These are phyloP conservation scores for Vaccinium myrtillus DNA, from an alignment of 148 eudicot species.

Conservation along the genomic window DNA sequence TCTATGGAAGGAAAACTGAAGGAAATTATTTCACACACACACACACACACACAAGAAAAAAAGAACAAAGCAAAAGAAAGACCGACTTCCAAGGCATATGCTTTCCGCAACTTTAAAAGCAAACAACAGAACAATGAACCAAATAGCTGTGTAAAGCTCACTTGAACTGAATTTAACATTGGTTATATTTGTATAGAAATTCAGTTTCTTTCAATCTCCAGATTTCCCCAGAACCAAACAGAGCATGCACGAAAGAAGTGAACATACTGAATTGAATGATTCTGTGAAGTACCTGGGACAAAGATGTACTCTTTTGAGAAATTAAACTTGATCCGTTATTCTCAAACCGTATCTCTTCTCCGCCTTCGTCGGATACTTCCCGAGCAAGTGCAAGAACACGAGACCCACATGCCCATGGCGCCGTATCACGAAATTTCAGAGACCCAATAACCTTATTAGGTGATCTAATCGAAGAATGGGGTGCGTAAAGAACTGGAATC, in stretches of 20 bases:
- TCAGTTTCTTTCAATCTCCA: background rate
- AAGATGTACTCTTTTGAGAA: constrained; percentile 30
- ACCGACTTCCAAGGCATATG: background rate
- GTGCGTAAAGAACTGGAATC: constrained; percentile 9
- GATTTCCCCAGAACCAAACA: background rate
- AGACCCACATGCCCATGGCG: constrained; percentile 24
- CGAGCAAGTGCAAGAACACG: constrained; percentile 38
- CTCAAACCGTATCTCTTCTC: constrained; percentile 25
- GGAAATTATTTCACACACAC: too few species aligned
- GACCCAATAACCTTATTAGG: constrained; percentile 26
- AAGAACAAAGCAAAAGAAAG: background rate
- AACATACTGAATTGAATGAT: background rate
- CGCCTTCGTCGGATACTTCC: constrained; percentile 39
- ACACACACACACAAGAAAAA: background rate
- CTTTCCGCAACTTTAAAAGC: background rate
- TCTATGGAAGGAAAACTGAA: background rate
- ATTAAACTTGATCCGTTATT: constrained; percentile 24
- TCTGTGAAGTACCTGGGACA: constrained; percentile 16
- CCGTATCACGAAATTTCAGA: constrained; percentile 29
- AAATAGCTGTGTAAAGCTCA: background rate
- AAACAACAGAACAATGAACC: background rate
- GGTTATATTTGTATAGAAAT: background rate
- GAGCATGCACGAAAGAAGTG: background rate
- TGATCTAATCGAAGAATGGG: constrained; percentile 20
- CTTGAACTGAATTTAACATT: background rate